Evolutionary conservation across 2,329 filamentous ascomycete genomes (phyloP).

Genomic region (Penicillium digitatum): DNA sequence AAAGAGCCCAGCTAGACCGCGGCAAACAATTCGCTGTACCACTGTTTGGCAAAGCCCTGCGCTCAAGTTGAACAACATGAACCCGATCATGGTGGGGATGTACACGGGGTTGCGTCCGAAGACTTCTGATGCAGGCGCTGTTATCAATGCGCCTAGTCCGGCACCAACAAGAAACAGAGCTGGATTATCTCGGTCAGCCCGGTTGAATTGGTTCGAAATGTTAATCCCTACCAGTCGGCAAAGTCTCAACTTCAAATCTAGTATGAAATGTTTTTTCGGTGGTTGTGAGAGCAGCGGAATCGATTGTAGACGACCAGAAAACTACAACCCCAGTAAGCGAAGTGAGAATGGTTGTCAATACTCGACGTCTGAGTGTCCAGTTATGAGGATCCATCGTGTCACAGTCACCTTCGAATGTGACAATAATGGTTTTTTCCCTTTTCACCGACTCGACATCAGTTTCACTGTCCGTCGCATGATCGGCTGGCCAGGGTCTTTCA

Average conservation of each 20-base stretch:
- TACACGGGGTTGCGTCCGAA: slow-evolving; percentile 49
- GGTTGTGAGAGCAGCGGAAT: slow-evolving; percentile 45
- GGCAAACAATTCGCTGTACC: slow-evolving; percentile 46
- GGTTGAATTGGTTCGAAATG: slow-evolving; percentile 17
- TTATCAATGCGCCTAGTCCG: slow-evolving; percentile 46
- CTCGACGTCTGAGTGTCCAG: slow-evolving; percentile 36
- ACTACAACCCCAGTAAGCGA: slow-evolving; percentile 43
- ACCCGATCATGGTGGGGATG: slow-evolving; percentile 43
- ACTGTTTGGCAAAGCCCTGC: slow-evolving; percentile 48
- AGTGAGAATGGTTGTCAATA: slow-evolving; percentile 31
- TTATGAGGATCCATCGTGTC: slow-evolving; percentile 47
- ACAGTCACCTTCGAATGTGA: slow-evolving; percentile 39
- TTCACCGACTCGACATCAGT: slow-evolving; percentile 18
- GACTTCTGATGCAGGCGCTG: slow-evolving; percentile 48
- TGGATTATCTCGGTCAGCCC: not conserved
- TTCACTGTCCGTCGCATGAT: not conserved
- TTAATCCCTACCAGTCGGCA: slow-evolving; percentile 45
- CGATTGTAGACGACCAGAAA: slow-evolving; percentile 49
- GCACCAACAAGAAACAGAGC: slow-evolving; percentile 47
- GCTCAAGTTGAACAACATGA: slow-evolving; percentile 50
- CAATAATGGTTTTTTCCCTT: slow-evolving; percentile 39
- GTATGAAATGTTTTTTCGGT: slow-evolving; percentile 28
- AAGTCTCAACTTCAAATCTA: slow-evolving; percentile 33
- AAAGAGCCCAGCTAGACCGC: slow-evolving; percentile 49
- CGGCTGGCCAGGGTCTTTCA: slow-evolving; percentile 19